Evolutionary conservation across 768 basidiomycete genomes (phyloP), one percentile per base, ranked within the genome.

Genomic region (Phaffia tasmanica): DNA sequence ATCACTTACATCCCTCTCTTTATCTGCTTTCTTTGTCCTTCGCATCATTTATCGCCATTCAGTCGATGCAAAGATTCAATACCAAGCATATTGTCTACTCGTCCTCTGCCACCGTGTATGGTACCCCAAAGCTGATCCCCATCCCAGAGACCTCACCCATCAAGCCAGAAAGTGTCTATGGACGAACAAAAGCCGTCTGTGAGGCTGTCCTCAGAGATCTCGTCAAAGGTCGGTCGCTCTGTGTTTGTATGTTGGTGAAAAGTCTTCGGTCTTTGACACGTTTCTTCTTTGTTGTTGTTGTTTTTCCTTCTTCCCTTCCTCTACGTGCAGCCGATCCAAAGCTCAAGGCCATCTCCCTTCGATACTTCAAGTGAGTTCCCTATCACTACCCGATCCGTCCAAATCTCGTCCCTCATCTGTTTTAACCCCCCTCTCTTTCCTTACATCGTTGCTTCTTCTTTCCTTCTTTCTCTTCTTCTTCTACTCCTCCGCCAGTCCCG

Each of bases 101-200:
- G 0, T 97, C 93, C 15, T 94, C 91, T 27, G 95, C 95, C 7
- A 98, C 95, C 21, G 95, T 99, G 29, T 99, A 99, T 74, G 95
- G 95, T 63, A 92, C 85, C 3, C 95, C 95, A 14, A 86, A 89
- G 25, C 79, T 79, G 60, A 88, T 98, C 55, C 95, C 95, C 62
- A 98, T 98, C 71, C 89, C 92, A 19, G 95, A 99, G 77, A 82
- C 85, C 3, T 92, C 89, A 3, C 84, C 87, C 21, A 78, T 98
- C 68, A 78, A 87, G 74, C 89, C 94, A 0, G 86, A 92, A 75
- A 92, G 89, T 72, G 88, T 88, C 35, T 99, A 99, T 73, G 95
- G 92, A 32, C 87, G 86, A 75, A 94, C 89, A n/a, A 99, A 99
- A 77, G 83, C 90, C 63, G 89, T 98, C 87, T 83, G 83, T 58